Evolutionary conservation across 139 green algal genomes (phyloP), one percentile per base, ranked within the genome.

Genomic region (Dunaliella sp.): DNA sequence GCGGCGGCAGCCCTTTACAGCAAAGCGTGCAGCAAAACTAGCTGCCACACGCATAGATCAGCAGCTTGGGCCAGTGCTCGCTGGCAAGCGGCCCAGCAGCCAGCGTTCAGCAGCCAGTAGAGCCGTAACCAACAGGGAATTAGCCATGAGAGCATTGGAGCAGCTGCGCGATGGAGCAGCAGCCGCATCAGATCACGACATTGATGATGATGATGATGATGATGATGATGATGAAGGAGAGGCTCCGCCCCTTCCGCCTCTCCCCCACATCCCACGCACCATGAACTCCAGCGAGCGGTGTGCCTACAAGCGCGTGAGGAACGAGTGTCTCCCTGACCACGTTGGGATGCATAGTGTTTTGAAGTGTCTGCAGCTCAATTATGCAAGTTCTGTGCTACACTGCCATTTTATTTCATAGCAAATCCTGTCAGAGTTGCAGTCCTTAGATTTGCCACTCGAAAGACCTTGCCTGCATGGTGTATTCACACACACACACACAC

Each of bases 11-110:
- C 57, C n/a, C n/a, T n/a, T n/a, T n/a, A n/a, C 82, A 36, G 82
- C 21, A 22, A 26, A 34, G 58, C 22, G n/a, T 32, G 2, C 38
- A 7, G 2, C 58, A 30, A 36, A 7, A 12, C n/a, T 31, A 0
- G 31, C 57, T 21, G 24, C 7, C 21, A 36, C 3, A 28, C 57
- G 59, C 35, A 48, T 79, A n/a, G 87, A 85, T 32, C 87, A 88
- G 78, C 84, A 73, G 1, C 76, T 88, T 31, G 84, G 88, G 81
- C 81, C 88, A 24, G 12, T 86, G 36, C 84, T 88, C 37, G 80
- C 31, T 26, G 57, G 32, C 1, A 36, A 80, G 25, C 31, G 77
- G 31, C 80, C 30, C 34, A 79, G 30, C 31, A 36, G 34, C 78
- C 80, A 12, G 30, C 7, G 48, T 30, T 74, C 74, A 35, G n/a